Evolutionary conservation across 805 yeast species (phyloP).

Genomic region (Candida boleticola): DNA sequence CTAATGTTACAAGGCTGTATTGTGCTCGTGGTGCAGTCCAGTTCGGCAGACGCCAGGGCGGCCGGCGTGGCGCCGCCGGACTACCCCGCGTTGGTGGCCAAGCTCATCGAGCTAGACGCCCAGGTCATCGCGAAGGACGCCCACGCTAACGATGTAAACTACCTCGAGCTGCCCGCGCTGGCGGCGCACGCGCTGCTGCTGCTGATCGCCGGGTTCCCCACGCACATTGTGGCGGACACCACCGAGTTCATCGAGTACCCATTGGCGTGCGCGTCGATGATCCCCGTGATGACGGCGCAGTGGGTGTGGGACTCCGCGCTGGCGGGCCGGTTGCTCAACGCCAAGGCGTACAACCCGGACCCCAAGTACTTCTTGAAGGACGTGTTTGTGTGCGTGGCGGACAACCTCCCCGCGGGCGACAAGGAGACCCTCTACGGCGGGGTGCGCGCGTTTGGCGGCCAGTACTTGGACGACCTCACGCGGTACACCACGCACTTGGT

Average conservation of each 20-base stretch:
- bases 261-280: slow-evolving; percentile 48
- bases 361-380: slow-evolving; percentile 62
- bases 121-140: slow-evolving; percentile 18
- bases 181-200: no score
- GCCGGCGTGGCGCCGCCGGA: not conserved
- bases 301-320: slow-evolving; percentile 57
- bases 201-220: slow-evolving; percentile 12
- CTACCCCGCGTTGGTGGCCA: not conserved
- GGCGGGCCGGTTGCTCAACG: slow-evolving; percentile 43
- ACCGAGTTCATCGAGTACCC: slow-evolving; percentile 51
- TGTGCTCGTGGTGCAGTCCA: slow-evolving; percentile 17
- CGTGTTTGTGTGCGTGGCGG: slow-evolving; percentile 57
- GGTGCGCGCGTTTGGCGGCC: slow-evolving; percentile 76
- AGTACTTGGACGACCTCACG: slow-evolving; percentile 58
- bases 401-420: slow-evolving; percentile 56
- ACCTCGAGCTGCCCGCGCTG: no score
- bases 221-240: slow-evolving; percentile 54
- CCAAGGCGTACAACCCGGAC: slow-evolving; percentile 68
- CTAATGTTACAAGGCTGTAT: slow-evolving; percentile 21
- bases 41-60: not conserved
- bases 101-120: slow-evolving; percentile 18
- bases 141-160: slow-evolving; percentile 16
- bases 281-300: slow-evolving; percentile 60
- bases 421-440: slow-evolving; percentile 68
- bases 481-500: slow-evolving; percentile 78